Evolutionary conservation across 768 basidiomycete species (phyloP), one percentile per base, ranked within the genome.

Genomic region (Kwoniella newhampshirensis): DNA sequence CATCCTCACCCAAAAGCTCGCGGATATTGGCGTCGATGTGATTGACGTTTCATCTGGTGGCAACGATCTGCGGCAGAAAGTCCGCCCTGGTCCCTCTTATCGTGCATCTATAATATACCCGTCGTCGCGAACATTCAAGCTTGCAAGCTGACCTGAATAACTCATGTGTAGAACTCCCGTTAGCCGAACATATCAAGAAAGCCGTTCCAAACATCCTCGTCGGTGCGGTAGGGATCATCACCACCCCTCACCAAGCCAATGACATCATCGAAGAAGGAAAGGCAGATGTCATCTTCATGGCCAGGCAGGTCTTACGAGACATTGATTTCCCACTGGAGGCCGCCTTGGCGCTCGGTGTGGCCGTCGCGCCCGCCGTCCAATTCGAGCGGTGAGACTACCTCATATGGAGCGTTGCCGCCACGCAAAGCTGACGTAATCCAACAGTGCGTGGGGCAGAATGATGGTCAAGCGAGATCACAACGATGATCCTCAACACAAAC

Each of bases 181-280:
- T 87, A 65, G 84, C 88, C 1, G 84, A 82, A 52, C 81, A 81
- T 18, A 45, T 77, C 57, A 77, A 76, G 69, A 56, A 74, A 50
- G 42, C 69, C 45, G 70, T 73, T 20, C 57, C 63, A 5, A 62
- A 66, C 40, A 43, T 77, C 39, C 56, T 71, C 41, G 63, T 88
- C 48, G 83, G 85, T 9, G 73, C 86, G 3, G 89, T 91, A 18
- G 89, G 89, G 0, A 72, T 87, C 48, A 87, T 92, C 68, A 86
- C 84, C 0, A 80, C 83, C 9, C 81, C 86, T 2, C 57, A 78
- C n/a, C 77, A 83, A 27, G 85, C 85, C 0, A 84, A 90, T 68
- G 78, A 81, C 6, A 83, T 85, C 70, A 71, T 90, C n/a, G 79
- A 82, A 60, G 77, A 82, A 1, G 85, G 84, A 27, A 81, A 87